Conservation (phyloP, 176 grass and related monocot species). For the Puya raimondii region DNA sequence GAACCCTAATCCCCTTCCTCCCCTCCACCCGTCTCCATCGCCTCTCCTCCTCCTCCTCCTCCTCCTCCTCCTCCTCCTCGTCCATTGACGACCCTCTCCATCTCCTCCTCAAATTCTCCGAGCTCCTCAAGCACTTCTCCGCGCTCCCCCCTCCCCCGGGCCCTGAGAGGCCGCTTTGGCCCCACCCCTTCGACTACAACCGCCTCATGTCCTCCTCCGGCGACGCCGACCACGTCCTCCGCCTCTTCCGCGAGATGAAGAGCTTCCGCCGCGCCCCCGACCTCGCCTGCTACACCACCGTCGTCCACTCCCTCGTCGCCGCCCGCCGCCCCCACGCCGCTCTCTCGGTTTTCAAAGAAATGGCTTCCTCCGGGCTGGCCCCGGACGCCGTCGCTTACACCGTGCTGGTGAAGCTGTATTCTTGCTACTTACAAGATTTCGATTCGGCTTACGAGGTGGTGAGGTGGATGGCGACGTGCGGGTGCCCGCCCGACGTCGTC, state of each 20-base stretch:
- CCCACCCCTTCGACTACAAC: conserved; percentile 80
- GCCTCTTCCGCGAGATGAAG: conserved; percentile 84
- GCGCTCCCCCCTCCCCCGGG: neutral
- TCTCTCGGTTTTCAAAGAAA: conserved; percentile 42
- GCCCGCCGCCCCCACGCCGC: conserved; percentile 27
- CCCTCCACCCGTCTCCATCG: conserved; percentile 17
- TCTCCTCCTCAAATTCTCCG: conserved; percentile 32
- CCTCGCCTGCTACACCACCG: conserved; percentile 69
- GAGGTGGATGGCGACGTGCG: conserved; percentile 39
- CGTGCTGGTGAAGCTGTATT: conserved; percentile 65
- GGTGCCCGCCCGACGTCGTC: conserved; percentile 50
- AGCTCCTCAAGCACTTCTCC: conserved; percentile 61
- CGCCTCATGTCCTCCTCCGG: conserved; percentile 36
- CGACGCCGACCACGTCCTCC: conserved; percentile 41
- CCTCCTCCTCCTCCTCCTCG: conserved; percentile 2
- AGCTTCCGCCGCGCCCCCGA: conserved; percentile 42
- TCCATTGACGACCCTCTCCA: conserved; percentile 17
- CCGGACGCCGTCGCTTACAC: conserved; percentile 51
- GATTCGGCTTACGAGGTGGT: conserved; percentile 59
- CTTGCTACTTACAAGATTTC: conserved; percentile 42
- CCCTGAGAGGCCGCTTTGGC: conserved; percentile 38
- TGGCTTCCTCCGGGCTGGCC: conserved; percentile 31
- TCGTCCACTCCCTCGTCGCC: conserved; percentile 32
- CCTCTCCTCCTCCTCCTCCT: conserved; percentile 3
- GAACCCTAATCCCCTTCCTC: conserved; percentile 4